phyloP scores from a whole-genome alignment of 2,329 filamentous ascomycete species.

The Parastagonospora avenae region DNA sequence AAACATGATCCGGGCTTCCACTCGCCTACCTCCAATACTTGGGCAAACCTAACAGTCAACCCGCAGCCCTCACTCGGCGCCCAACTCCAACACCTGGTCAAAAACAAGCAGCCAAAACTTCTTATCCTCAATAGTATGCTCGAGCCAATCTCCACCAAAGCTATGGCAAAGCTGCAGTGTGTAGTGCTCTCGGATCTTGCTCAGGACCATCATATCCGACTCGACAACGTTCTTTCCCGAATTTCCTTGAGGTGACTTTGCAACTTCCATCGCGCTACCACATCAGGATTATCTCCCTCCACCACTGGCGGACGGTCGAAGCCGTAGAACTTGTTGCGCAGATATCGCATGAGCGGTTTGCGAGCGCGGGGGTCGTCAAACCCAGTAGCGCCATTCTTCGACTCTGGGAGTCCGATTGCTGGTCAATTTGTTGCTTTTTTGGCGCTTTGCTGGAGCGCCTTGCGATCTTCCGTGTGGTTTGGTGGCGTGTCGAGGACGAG shows the following conservation, averaged over 20 bases:
- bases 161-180: not conserved
- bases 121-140: not conserved
- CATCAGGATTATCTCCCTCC: not conserved
- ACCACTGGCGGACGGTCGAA: not conserved
- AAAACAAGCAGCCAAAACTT: not conserved
- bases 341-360: not conserved
- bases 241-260: not conserved
- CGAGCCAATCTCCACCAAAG: not conserved
- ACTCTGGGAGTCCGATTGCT: constrained; percentile 4
- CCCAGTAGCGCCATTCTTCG: constrained; percentile 14
- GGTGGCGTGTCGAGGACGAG: constrained; percentile 8
- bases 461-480: constrained; percentile 1
- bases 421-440: not conserved
- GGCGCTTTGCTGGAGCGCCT: not conserved
- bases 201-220: not conserved
- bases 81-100: not conserved
- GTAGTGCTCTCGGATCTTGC: not conserved
- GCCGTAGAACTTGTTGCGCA: constrained; percentile 1
- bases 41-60: not conserved
- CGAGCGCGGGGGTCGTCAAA: constrained; percentile 8
- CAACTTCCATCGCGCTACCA: not conserved
- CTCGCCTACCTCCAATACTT: too few relatives aligned
- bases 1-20: too few relatives aligned
- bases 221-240: not conserved
- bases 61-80: not conserved